Evolutionary conservation across 495 filamentous ascomycete genomes (phyloP).

Genomic region (Daldinia loculata): DNA sequence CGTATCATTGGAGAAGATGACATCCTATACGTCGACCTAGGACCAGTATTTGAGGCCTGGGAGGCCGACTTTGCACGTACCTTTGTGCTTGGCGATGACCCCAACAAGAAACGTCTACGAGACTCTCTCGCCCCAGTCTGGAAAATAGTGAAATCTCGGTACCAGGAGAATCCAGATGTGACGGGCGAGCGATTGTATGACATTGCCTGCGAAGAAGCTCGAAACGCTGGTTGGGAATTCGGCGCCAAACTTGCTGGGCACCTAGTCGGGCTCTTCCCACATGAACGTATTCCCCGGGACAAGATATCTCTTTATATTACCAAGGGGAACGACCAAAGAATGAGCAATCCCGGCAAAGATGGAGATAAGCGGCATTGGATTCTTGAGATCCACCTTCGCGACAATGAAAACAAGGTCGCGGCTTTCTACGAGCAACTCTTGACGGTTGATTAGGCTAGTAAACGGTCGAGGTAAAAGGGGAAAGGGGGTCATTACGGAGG

Average conservation of each 20-base stretch:
- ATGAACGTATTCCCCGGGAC: constrained; percentile 61
- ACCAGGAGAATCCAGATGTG: constrained; percentile 49
- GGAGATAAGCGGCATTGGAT: constrained; percentile 60
- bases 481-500: too few species aligned
- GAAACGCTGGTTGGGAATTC: constrained; percentile 50
- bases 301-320: constrained; percentile 54
- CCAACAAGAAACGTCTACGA: constrained; percentile 53
- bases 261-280: constrained; percentile 47
- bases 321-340: constrained; percentile 51
- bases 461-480: too few species aligned
- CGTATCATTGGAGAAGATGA: constrained; percentile 58
- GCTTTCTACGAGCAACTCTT: constrained; percentile 59
- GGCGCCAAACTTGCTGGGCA: constrained; percentile 58
- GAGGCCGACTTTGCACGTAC: constrained; percentile 55
- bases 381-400: constrained; percentile 60
- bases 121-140: constrained; percentile 57
- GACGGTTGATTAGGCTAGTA: constrained; percentile 42
- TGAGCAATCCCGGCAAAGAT: constrained; percentile 50
- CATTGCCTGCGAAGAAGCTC: constrained; percentile 45
- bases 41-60: constrained; percentile 61
- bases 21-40: constrained; percentile 60
- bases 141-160: constrained; percentile 52
- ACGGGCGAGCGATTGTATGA: constrained; percentile 55
- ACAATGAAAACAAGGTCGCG: constrained; percentile 48
- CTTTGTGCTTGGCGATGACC: constrained; percentile 56